phyloP scores from a whole-genome alignment of 2,329 filamentous ascomycete species.

The Salinomyces thailandicus region DNA sequence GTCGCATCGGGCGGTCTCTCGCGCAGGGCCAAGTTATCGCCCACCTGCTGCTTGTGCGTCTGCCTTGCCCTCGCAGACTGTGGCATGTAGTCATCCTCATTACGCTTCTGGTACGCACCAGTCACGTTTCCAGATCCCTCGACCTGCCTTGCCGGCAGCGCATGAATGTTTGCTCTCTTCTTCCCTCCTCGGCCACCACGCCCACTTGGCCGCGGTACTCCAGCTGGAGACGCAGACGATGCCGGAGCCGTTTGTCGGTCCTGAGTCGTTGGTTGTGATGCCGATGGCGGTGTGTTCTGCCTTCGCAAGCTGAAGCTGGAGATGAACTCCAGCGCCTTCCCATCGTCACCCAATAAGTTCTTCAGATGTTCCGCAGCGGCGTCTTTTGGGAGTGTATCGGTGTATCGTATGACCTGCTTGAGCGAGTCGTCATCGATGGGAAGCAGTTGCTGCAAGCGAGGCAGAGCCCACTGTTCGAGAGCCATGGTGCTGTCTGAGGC shows the following conservation, averaged over 20 bases:
- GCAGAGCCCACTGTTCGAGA: slow-evolving; percentile 44
- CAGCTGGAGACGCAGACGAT: background rate
- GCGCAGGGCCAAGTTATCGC: slow-evolving; percentile 39
- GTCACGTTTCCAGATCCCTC: slow-evolving; percentile 53
- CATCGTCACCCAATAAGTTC: slow-evolving; percentile 77
- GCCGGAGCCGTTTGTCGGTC: slow-evolving; percentile 7
- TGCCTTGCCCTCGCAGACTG: slow-evolving; percentile 30
- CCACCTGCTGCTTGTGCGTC: slow-evolving; percentile 24
- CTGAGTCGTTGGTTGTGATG: slow-evolving; percentile 8
- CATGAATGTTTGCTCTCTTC: slow-evolving; percentile 31
- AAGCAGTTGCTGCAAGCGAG: slow-evolving; percentile 68
- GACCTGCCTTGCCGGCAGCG: slow-evolving; percentile 30
- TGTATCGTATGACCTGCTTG: slow-evolving; percentile 74
- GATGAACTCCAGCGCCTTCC: slow-evolving; percentile 62
- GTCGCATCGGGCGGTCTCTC: slow-evolving; percentile 40
- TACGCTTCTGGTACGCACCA: slow-evolving; percentile 68
- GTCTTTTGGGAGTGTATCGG: slow-evolving; percentile 61
- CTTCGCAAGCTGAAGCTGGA: slow-evolving; percentile 62
- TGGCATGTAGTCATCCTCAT: slow-evolving; percentile 64
- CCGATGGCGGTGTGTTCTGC: slow-evolving; percentile 24
- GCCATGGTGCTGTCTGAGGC: no score
- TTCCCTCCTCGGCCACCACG: slow-evolving; percentile 28
- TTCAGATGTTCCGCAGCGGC: slow-evolving; percentile 76
- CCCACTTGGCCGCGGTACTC: slow-evolving; percentile 12
- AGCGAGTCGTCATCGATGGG: slow-evolving; percentile 78